These are phyloP conservation scores for Pythium brachiatum DNA, from an alignment of 352 stramenopile species.

Conservation along the genomic window DNA sequence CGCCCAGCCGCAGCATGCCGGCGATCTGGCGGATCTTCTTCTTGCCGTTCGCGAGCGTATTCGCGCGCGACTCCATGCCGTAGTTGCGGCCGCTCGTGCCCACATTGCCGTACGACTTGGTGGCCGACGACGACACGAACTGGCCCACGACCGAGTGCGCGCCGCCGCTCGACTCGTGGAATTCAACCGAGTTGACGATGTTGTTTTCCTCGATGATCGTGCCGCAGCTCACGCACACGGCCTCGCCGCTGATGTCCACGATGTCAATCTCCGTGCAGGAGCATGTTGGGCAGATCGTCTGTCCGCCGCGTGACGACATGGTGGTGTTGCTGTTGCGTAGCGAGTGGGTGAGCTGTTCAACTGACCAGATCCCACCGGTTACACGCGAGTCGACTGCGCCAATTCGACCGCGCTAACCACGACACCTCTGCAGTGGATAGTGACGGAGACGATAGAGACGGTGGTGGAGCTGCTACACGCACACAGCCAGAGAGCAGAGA, in stretches of 20 bases:
- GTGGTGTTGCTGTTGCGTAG: background rate
- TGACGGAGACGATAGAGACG: background rate
- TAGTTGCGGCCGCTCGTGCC: conserved; percentile 90
- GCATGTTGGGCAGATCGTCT: conserved; percentile 92
- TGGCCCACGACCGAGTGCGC: conserved; percentile 93
- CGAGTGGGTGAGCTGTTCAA: background rate
- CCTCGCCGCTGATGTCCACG: conserved; percentile 88
- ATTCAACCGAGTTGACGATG: conserved; percentile 97
- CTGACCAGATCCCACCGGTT: no score
- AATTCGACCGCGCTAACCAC: background rate
- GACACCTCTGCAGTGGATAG: background rate
- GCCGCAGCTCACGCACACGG: conserved; percentile 85
- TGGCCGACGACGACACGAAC: conserved; percentile 91
- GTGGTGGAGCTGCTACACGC: background rate
- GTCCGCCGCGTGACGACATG: conserved; percentile 10
- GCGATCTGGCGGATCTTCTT: conserved; percentile 94
- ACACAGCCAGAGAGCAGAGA: background rate
- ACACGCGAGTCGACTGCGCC: background rate
- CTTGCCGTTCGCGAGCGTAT: conserved; percentile 94
- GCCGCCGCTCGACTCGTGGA: conserved; percentile 92
- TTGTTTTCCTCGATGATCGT: conserved; percentile 98
- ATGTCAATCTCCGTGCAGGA: conserved; percentile 94
- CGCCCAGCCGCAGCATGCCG: conserved; percentile 89
- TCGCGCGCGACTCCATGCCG: conserved; percentile 92
- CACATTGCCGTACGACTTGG: conserved; percentile 90